Evolutionary conservation across 1,139 yeast genomes (phyloP).

Genomic region (Suhomyces bokatorum): DNA sequence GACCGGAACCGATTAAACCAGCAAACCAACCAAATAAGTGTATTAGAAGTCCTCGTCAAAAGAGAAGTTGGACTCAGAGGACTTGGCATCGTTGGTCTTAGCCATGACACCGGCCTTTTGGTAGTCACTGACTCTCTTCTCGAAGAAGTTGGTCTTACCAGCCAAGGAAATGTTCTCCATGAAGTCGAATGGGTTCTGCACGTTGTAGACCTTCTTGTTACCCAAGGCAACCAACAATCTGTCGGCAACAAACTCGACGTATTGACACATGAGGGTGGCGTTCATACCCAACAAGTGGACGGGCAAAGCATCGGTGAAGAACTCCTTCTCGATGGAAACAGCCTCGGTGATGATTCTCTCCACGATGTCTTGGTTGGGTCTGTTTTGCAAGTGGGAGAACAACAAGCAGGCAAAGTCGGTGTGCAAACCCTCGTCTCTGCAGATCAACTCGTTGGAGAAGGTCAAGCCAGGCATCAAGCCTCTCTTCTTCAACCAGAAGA

Average conservation of each 20-base stretch:
- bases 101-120: conserved; percentile 99
- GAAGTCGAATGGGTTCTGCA: conserved; percentile 92
- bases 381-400: conserved; percentile 87
- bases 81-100: conserved; percentile 32
- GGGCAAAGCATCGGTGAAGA: conserved; percentile 92
- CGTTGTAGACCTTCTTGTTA: conserved; percentile 83
- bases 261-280: conserved; percentile 88
- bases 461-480: conserved; percentile 99
- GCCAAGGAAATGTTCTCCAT: conserved; percentile 98
- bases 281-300: conserved; percentile 93
- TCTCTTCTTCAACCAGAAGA: conserved; percentile 96
- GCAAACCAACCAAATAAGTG: conserved; percentile 6
- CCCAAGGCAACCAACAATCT: conserved; percentile 88
- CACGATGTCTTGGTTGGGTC: conserved; percentile 78
- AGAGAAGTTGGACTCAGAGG: conserved; percentile 37
- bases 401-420: conserved; percentile 97
- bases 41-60: conserved; percentile 51
- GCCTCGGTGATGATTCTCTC: conserved; percentile 92
- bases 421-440: conserved; percentile 98
- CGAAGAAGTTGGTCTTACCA: conserved; percentile 98
- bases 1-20: conserved; percentile 5
- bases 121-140: conserved; percentile 97
- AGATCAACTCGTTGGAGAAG: conserved; percentile 92
- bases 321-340: conserved; percentile 89
- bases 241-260: conserved; percentile 97